Percentiles rank a stretch among this genome's conserved stretches.
These are phyloP conservation scores for Salix purpurea DNA, from an alignment of 345 rosid species.

Conservation along the genomic window DNA sequence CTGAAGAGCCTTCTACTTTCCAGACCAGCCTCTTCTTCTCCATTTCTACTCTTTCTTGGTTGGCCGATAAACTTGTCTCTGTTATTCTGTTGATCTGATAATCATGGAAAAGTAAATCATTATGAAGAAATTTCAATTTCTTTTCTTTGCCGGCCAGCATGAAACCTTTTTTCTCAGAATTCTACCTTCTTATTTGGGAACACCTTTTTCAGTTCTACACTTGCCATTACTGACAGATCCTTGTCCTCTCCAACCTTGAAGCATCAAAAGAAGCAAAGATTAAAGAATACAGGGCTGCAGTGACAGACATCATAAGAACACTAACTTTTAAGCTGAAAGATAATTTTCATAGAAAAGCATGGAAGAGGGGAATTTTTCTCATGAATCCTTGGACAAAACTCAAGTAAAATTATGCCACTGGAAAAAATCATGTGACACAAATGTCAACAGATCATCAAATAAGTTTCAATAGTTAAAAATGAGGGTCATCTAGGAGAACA, in stretches of 20 bases:
- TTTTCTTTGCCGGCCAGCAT: neutral
- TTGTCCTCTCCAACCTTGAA: slow-evolving; percentile 68
- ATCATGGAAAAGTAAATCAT: neutral
- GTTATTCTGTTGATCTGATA: slow-evolving; percentile 57
- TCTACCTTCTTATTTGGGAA: slow-evolving; percentile 62
- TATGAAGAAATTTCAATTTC: too few species aligned
- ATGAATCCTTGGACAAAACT: too few species aligned
- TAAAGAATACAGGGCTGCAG: neutral
- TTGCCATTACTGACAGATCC: slow-evolving; percentile 62
- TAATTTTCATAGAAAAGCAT: too few species aligned
- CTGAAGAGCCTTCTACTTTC: slow-evolving; percentile 54
- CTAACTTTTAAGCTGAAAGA: too few species aligned
- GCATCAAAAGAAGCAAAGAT: slow-evolving; percentile 4
- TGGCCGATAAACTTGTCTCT: slow-evolving; percentile 75
- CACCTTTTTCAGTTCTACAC: slow-evolving; percentile 62
- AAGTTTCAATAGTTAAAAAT: too few species aligned
- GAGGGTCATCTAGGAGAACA: too few species aligned
- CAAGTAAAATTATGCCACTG: too few species aligned
- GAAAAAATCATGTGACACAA: too few species aligned
- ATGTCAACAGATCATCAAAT: too few species aligned
- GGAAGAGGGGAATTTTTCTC: too few species aligned
- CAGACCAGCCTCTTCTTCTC: slow-evolving; percentile 75
- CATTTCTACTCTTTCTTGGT: slow-evolving; percentile 74
- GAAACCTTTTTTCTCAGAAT: neutral
- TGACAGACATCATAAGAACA: too few species aligned